phyloP scores from a whole-genome alignment of 2,329 filamentous ascomycete species.

The Exophiala xenobiotica region DNA sequence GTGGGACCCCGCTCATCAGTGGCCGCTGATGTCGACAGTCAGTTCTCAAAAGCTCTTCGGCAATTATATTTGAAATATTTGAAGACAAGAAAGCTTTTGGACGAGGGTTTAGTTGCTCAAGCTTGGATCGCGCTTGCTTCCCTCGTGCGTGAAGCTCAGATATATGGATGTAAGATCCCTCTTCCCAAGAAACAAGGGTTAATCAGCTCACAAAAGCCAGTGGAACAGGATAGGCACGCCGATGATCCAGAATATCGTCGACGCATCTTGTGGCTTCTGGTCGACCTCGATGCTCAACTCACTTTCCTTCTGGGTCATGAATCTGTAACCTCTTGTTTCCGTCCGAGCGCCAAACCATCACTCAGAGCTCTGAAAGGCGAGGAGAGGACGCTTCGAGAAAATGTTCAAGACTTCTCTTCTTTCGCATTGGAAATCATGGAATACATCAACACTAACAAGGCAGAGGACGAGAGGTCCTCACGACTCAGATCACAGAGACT shows the following conservation, averaged over 20 bases:
- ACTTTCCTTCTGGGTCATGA: slow-evolving; percentile 24
- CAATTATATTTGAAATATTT: slow-evolving; percentile 13
- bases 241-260: slow-evolving; percentile 13
- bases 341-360: slow-evolving; percentile 5
- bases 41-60: slow-evolving; percentile 8
- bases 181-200: background rate
- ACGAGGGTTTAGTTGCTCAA: slow-evolving; percentile 15
- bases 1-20: background rate
- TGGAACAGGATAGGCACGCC: slow-evolving; percentile 9
- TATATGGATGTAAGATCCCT: slow-evolving; percentile 14
- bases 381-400: slow-evolving; percentile 9
- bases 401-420: slow-evolving; percentile 14
- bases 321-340: slow-evolving; percentile 12
- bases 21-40: background rate
- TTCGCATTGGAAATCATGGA: slow-evolving; percentile 15
- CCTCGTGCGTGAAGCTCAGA: slow-evolving; percentile 18
- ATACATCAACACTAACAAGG: background rate
- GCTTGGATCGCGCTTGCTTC: slow-evolving; percentile 20
- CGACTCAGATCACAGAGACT: slow-evolving; percentile 2
- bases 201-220: slow-evolving; percentile 7
- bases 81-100: slow-evolving; percentile 12
- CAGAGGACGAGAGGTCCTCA: background rate
- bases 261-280: slow-evolving; percentile 23
- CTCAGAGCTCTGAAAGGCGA: background rate
- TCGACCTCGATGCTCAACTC: slow-evolving; percentile 21